Evolutionary conservation across 495 filamentous ascomycete species (phyloP), one percentile per base, ranked within the genome.

Genomic region (Acidiella bohemica): DNA sequence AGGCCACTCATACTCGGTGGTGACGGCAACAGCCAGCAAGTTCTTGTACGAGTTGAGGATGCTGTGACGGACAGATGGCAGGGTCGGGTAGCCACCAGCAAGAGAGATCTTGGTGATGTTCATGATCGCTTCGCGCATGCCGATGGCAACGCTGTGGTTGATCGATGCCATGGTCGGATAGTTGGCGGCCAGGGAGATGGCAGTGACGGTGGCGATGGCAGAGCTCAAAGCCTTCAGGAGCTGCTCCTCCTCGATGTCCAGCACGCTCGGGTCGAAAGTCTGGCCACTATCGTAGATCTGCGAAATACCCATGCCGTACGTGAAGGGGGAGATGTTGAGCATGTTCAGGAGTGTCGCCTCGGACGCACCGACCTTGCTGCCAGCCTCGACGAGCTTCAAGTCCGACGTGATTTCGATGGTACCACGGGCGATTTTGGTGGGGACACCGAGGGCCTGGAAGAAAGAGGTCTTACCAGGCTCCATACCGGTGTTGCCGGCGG

Each of bases 351-450:
- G 75, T 54, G 87, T 88, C 53, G 90, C 88, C 73, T 99, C 90
- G 61, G 90, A 99, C 59, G 90, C 80, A 62, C 92, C 90, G 71
- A 99, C 90, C 72, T 94, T 94, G 71, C 27, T 69, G 42, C 80
- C 80, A 46, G 83, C 77, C 70, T 93, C 84, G 67, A 95, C 80
- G 57, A 99, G 80, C 81, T 94, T 96, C 59, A 99, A 71, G 59
- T 99, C 90, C 55, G 80, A 76, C 39, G 86, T 93, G 65, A 99
- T 99, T 87, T 99, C 90, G 64, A 99, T 96, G 71, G 90, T 99
- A 86, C 90, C 90, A 93, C 90, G 92, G 58, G 90, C 90, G 68
- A 99, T 99, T 82, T 99, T 99, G 72, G 90, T 99, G 61, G 90
- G 90, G 66, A 99, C 84, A 82, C 90, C 90, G 64, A 99, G 92